Base-by-base conservation (phyloP, 202 grass and related monocot species). In the Zizania palustris region DNA sequence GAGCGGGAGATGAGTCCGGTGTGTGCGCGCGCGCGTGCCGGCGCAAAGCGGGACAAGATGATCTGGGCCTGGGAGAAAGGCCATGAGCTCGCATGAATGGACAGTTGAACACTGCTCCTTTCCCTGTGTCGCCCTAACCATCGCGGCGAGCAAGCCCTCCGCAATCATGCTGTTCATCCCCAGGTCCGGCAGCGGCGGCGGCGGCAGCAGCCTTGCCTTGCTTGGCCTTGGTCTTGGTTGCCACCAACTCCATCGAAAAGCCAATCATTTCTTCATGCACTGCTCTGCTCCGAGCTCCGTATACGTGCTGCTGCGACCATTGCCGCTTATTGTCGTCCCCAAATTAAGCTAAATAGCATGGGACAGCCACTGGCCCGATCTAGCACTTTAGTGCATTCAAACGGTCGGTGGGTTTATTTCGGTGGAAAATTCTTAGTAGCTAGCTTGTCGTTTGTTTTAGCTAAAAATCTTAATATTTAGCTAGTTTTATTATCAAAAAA, bases 21-120 rank as follows among this genome's bases (percentile, higher is more conserved):
- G 51, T 41, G 50, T 58, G 71, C 73, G 70, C 71, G 82, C 72
- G 70, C 70, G 82, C 72, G 37, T 94, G 91, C 85, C 81, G 80
- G 85, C 61, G 5, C 84, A 88, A 88, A 86, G 83, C 77, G 92
- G 86, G 73, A 85, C 92, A 94, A 56, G 41, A 94, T 94, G 73
- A 91, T 94, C 84, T 73, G 80, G 88, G 71, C 57, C 62, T 74
- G 63, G 74, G 42, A 55, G 70, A 58, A 79, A 69, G 74, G 28
- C 63, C 69, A 75, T 65, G 40, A 57, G 87, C 42, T 65, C 61
- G 82, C 76, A 80, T 93, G 84, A 80, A 93, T 82, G 77, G 77
- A 66, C 77, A 85, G 79, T 90, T 81, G 78, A 83, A 75, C 67
- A n/a, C 84, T 66, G 45, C 1, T 2, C 62, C 5, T 80, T 59